Conservation (phyloP, 2,329 filamentous ascomycete species). For the Zasmidium angulare region DNA sequence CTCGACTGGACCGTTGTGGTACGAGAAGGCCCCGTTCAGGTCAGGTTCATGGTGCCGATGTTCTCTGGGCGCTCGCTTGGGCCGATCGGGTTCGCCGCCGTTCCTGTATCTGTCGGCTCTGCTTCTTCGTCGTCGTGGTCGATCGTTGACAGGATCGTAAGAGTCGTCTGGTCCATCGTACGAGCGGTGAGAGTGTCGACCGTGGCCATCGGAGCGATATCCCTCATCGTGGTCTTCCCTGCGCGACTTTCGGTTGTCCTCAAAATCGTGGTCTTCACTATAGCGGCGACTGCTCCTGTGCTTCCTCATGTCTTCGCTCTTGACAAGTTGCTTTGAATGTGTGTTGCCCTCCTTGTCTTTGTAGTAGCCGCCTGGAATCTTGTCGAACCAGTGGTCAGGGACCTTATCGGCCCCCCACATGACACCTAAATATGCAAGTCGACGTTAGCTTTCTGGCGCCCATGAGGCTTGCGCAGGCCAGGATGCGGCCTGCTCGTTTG, state of each 20-base stretch:
- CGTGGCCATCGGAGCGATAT: slow-evolving; percentile 21
- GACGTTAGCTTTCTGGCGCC: background rate
- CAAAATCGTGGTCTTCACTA: slow-evolving; percentile 27
- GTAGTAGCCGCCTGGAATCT: slow-evolving; percentile 38
- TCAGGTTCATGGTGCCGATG: slow-evolving; percentile 17
- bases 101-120: slow-evolving; percentile 25
- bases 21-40: slow-evolving; percentile 10
- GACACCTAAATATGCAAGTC: slow-evolving; percentile 17
- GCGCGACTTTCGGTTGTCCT: slow-evolving; percentile 22
- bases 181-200: slow-evolving; percentile 8
- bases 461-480: slow-evolving; percentile 2
- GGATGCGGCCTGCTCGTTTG: slow-evolving; percentile 2
- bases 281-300: slow-evolving; percentile 22
- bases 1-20: slow-evolving; percentile 10
- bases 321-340: slow-evolving; percentile 18
- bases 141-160: slow-evolving; percentile 27
- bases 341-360: slow-evolving; percentile 27
- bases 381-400: slow-evolving; percentile 40
- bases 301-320: slow-evolving; percentile 17
- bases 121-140: slow-evolving; percentile 22
- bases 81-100: slow-evolving; percentile 24
- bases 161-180: slow-evolving; percentile 28
- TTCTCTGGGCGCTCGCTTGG: slow-evolving; percentile 15
- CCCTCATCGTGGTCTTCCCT: slow-evolving; percentile 21
- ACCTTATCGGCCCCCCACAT: slow-evolving; percentile 37